Percentiles rank a stretch among this genome's conserved stretches.
Evolutionary conservation across 2,329 filamentous ascomycete species (phyloP).

Genomic region (Xylaria sp.): DNA sequence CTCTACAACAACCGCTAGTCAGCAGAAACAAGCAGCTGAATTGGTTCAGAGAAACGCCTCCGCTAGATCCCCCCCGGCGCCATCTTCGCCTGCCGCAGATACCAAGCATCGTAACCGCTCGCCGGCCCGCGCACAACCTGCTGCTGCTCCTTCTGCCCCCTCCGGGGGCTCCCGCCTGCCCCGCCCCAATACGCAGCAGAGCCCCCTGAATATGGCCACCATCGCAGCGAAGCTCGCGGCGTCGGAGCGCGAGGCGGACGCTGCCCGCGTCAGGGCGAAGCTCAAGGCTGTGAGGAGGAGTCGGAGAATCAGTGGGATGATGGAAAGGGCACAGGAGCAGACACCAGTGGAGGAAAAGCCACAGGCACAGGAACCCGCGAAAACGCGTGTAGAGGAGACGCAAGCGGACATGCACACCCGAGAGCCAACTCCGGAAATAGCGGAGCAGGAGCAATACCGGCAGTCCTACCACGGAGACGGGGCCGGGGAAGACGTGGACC

Average conservation of each 20-base stretch:
- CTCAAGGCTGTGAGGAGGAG: constrained; percentile 63
- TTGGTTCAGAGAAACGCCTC: background rate
- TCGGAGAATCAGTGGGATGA: constrained; percentile 41
- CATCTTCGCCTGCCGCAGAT: constrained; percentile 13
- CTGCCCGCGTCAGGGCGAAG: constrained; percentile 71
- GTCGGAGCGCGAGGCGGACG: constrained; percentile 71
- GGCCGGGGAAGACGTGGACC: constrained; percentile 41
- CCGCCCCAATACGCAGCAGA: constrained; percentile 57
- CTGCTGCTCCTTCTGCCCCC: constrained; percentile 8
- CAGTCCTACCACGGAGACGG: constrained; percentile 21
- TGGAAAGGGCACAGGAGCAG: constrained; percentile 1
- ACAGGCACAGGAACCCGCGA: background rate
- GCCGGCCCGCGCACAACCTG: constrained; percentile 15
- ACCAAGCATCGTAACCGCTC: constrained; percentile 18
- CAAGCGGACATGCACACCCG: background rate
- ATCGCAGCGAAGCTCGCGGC: constrained; percentile 73
- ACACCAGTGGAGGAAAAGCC: background rate
- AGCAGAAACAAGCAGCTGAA: constrained; percentile 10
- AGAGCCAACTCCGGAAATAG: background rate
- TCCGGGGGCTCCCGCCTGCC: constrained; percentile 46
- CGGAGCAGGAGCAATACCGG: constrained; percentile 26
- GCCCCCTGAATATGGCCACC: constrained; percentile 68
- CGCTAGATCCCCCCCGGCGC: constrained; percentile 6
- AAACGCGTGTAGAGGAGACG: background rate
- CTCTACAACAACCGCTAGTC: constrained; percentile 21